Percentiles rank a stretch among this genome's conserved stretches.
Conservation (phyloP, 1,284 basidiomycete genomes). For the Volvariella surrecta region DNA sequence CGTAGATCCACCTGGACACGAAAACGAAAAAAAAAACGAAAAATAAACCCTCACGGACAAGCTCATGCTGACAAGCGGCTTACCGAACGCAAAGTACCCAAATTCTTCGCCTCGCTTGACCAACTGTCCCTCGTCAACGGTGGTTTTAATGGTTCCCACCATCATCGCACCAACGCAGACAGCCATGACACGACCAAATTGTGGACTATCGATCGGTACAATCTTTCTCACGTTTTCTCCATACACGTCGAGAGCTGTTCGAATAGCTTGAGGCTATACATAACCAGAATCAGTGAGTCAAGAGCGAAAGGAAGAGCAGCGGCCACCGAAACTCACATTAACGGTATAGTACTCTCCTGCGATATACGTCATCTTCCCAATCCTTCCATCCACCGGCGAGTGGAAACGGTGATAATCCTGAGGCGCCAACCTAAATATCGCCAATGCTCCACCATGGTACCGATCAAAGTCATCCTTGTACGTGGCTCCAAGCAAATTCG, state of each 20-base stretch:
- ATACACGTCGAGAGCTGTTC: conserved; percentile 84
- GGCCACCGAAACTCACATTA: conserved; percentile 48
- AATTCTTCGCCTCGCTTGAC: conserved; percentile 85
- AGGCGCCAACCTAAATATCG: conserved; percentile 89
- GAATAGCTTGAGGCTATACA: conserved; percentile 69
- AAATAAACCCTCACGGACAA: not conserved
- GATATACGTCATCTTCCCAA: conserved; percentile 78
- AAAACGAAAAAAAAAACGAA: conserved; percentile 7
- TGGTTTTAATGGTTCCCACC: conserved; percentile 85
- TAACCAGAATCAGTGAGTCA: conserved; percentile 2
- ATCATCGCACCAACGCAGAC: conserved; percentile 93
- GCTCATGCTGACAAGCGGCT: conserved; percentile 17
- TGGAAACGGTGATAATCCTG: conserved; percentile 98
- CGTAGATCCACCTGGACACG: conserved; percentile 69
- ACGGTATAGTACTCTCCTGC: conserved; percentile 90
- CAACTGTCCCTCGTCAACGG: conserved; percentile 75
- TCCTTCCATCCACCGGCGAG: conserved; percentile 78
- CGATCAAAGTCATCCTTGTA: conserved; percentile 62
- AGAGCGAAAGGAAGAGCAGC: conserved; percentile 14
- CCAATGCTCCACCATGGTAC: conserved; percentile 72
- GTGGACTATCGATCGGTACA: conserved; percentile 78
- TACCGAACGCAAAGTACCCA: conserved; percentile 90
- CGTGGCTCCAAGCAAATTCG: conserved; percentile 70
- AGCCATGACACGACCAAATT: conserved; percentile 84
- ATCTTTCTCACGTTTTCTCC: conserved; percentile 91